Percentiles rank a stretch among this genome's conserved stretches.
phyloP scores from a whole-genome alignment of 805 yeast genomes.

The Clavispora vitiphila region DNA sequence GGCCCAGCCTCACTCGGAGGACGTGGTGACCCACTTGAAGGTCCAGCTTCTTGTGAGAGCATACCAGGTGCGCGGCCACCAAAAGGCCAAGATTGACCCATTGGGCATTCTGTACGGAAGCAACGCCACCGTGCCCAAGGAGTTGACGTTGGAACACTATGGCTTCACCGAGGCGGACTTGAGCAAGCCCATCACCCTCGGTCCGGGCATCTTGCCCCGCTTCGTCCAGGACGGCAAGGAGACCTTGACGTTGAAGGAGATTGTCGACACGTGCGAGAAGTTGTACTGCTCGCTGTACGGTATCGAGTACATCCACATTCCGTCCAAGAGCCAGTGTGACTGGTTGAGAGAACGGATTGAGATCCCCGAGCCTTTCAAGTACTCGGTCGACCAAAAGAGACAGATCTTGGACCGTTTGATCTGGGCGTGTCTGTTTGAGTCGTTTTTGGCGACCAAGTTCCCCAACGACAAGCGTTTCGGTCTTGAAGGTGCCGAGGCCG shows the following conservation, averaged over 20 bases:
- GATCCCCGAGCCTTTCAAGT: slow-evolving; percentile 82
- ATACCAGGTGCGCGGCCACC: slow-evolving; percentile 97
- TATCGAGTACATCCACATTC: slow-evolving; percentile 94
- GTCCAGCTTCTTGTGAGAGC: slow-evolving; percentile 96
- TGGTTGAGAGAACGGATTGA: slow-evolving; percentile 98
- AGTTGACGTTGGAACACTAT: slow-evolving; percentile 86
- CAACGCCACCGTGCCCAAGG: slow-evolving; percentile 64
- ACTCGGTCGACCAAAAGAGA: slow-evolving; percentile 84
- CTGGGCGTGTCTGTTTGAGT: slow-evolving; percentile 94
- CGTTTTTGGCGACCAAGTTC: slow-evolving; percentile 88
- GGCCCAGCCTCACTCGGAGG: slow-evolving; percentile 46
- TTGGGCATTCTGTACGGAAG: slow-evolving; percentile 83
- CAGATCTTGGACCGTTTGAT: slow-evolving; percentile 93
- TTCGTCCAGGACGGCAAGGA: slow-evolving; percentile 65
- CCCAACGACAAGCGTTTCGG: slow-evolving; percentile 99
- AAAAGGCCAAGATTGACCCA: slow-evolving; percentile 95
- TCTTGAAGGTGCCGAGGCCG: slow-evolving; percentile 96
- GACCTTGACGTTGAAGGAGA: slow-evolving; percentile 70
- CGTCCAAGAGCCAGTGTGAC: slow-evolving; percentile 91
- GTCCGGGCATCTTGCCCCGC: slow-evolving; percentile 96
- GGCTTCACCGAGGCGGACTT: slow-evolving; percentile 86
- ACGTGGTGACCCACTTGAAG: slow-evolving; percentile 82
- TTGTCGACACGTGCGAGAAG: slow-evolving; percentile 71
- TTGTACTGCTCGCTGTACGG: slow-evolving; percentile 88
- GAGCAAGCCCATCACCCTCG: slow-evolving; percentile 77